Base-by-base conservation (phyloP, 2,329 filamentous ascomycete species). In the Colletotrichum sp. region DNA sequence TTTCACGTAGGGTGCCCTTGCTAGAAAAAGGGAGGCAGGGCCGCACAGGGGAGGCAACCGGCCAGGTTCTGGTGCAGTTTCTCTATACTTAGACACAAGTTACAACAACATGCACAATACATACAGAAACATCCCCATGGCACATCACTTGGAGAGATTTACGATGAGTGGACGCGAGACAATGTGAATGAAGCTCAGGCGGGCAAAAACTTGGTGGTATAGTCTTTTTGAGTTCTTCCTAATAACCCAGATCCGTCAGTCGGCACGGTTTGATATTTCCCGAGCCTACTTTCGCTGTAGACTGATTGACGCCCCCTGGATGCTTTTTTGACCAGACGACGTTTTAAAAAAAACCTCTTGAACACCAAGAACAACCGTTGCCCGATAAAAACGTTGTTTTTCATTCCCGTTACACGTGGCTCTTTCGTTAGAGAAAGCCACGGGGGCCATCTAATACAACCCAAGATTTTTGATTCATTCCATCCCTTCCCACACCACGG, bases 191-290 rank as follows among this genome's bases (percentile, higher is more conserved):
- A 30, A 34, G 16, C 16, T 73, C 36, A 59, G 74, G 74, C 74
- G 74, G 66, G 75, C 75, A 77, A 77, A 75, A 77, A 76, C 75
- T 75, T 77, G 75, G 75, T 76, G 75, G 75, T 68, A 77, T 77
- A 75, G 65, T 76, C 64, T 77, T 77, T 77, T 77, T 63, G 66
- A 77, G 75, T 75, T 60, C 66, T 75, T 71, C 75, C 75, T 77
- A 75, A 77, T 76, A 75, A 75, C 71, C 72, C 75, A 70, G 69
- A 63, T 75, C 75, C 75, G 72, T 75, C 71, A 30, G 71, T 76
- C 59, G 66, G 66, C 66, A 57, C 72, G 62, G 67, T 71, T 44
- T 75, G 65, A 65, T 62, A 49, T 65, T 69, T 36, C 74, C 69
- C 39, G 65, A 69, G 74, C 70, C 64, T 60, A 76, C 70, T 36